Percentiles rank a stretch among this genome's conserved stretches.
Conservation (phyloP, 345 rosid genomes). For the Mangifera indica region DNA sequence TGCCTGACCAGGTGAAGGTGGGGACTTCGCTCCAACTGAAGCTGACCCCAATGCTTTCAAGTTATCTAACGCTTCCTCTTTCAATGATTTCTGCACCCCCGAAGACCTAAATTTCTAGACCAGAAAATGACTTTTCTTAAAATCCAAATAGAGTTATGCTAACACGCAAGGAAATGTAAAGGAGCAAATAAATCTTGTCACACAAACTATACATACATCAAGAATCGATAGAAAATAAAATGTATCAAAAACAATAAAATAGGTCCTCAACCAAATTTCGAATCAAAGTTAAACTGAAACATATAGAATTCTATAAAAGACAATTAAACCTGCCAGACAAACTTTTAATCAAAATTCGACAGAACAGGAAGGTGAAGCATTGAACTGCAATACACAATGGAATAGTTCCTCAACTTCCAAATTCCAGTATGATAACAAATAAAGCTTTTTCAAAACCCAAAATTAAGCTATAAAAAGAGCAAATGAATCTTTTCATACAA, state of each 20-base stretch:
- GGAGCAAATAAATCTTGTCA: neutral
- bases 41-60: conserved; percentile 62
- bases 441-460: neutral
- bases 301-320: neutral
- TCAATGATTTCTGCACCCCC: conserved; percentile 63
- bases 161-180: conserved; percentile 1
- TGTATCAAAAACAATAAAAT: neutral
- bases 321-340: neutral
- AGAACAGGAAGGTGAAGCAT: neutral
- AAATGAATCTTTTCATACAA: no score
- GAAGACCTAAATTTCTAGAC: conserved; percentile 72
- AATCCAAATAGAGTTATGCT: neutral
- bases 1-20: conserved; percentile 75
- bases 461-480: no score
- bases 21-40: conserved; percentile 48
- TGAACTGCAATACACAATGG: neutral
- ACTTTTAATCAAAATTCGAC: neutral
- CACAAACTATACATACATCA: neutral
- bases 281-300: neutral
- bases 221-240: neutral
- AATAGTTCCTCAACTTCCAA: neutral
- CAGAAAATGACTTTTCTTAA: conserved; percentile 16
- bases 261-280: conserved; percentile 9
- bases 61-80: conserved; percentile 74
- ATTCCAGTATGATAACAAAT: neutral